Conservation (phyloP, 2,329 filamentous ascomycete genomes). For the Mycogone perniciosa region DNA sequence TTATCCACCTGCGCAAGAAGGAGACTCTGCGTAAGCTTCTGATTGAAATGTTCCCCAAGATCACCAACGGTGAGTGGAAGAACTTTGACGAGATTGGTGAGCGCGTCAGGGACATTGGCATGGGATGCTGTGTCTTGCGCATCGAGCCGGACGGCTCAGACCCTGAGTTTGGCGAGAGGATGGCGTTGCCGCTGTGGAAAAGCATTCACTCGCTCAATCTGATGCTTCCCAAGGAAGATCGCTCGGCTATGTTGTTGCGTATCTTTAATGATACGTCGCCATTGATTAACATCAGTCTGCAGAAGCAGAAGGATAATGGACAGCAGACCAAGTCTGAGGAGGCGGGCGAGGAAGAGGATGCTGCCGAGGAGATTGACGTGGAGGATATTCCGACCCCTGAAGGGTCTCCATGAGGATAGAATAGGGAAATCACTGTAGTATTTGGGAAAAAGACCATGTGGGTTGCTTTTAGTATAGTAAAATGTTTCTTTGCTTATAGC, state of each 20-base stretch:
- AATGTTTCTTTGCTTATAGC: background rate
- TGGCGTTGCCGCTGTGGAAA: slow-evolving; percentile 91
- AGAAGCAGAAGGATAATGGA: slow-evolving; percentile 35
- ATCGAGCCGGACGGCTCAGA: slow-evolving; percentile 68
- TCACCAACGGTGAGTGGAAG: slow-evolving; percentile 67
- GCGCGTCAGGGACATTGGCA: slow-evolving; percentile 67
- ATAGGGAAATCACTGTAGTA: background rate
- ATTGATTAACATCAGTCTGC: slow-evolving; percentile 62
- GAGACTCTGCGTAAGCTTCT: slow-evolving; percentile 76
- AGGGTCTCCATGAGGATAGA: slow-evolving; percentile 9
- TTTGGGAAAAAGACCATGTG: too few relatives aligned
- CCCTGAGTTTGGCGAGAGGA: slow-evolving; percentile 59
- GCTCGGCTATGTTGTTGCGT: slow-evolving; percentile 82
- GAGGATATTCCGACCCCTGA: slow-evolving; percentile 35
- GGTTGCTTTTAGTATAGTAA: background rate
- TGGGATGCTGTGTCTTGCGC: slow-evolving; percentile 88
- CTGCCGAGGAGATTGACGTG: slow-evolving; percentile 23
- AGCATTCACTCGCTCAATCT: slow-evolving; percentile 87
- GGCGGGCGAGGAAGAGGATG: slow-evolving; percentile 21
- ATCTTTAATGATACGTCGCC: slow-evolving; percentile 87
- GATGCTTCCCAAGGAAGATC: slow-evolving; percentile 97
- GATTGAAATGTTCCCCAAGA: slow-evolving; percentile 94
- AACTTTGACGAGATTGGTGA: slow-evolving; percentile 83
- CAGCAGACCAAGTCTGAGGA: slow-evolving; percentile 21
- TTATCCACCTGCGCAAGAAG: slow-evolving; percentile 69